Conservation (phyloP, 768 basidiomycete genomes). For the Dacryopinax primogenitus region DNA sequence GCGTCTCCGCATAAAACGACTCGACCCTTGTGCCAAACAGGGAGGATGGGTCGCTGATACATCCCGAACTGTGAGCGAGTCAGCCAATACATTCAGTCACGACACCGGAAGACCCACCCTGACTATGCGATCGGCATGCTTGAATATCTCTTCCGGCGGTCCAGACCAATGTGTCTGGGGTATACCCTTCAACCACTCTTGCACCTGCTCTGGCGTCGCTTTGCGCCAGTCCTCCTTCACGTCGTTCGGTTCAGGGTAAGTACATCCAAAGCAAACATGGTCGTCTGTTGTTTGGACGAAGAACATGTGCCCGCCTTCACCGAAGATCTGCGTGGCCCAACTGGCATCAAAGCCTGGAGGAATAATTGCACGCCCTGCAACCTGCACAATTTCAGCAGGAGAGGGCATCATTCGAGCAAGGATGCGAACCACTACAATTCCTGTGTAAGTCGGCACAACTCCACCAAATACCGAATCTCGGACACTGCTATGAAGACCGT, state of each 20-base stretch:
- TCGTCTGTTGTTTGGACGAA: slow-evolving; percentile 27
- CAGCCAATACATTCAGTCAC: no score
- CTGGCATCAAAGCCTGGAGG: slow-evolving; percentile 17
- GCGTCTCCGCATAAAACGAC: slow-evolving; percentile 36
- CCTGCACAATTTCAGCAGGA: background rate
- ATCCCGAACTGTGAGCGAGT: slow-evolving; percentile 29
- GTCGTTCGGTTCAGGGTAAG: slow-evolving; percentile 27
- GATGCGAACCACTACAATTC: slow-evolving; percentile 12
- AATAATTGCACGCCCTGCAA: slow-evolving; percentile 20
- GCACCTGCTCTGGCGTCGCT: slow-evolving; percentile 25
- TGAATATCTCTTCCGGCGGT: slow-evolving; percentile 20
- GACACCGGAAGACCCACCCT: no score
- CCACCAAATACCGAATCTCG: slow-evolving; percentile 30
- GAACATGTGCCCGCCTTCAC: slow-evolving; percentile 30
- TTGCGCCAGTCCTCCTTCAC: slow-evolving; percentile 32
- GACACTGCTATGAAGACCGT: slow-evolving; percentile 35
- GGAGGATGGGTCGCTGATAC: slow-evolving; percentile 34
- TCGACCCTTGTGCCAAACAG: slow-evolving; percentile 33
- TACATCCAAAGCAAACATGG: slow-evolving; percentile 29
- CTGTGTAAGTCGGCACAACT: slow-evolving; percentile 28
- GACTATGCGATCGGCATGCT: slow-evolving; percentile 20
- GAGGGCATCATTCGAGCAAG: background rate
- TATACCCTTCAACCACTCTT: slow-evolving; percentile 20
- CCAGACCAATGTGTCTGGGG: slow-evolving; percentile 20
- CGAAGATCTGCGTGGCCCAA: slow-evolving; percentile 27